These are phyloP conservation scores for Alternaria infectoria DNA, from an alignment of 2,329 filamentous ascomycete species.

Conservation along the genomic window DNA sequence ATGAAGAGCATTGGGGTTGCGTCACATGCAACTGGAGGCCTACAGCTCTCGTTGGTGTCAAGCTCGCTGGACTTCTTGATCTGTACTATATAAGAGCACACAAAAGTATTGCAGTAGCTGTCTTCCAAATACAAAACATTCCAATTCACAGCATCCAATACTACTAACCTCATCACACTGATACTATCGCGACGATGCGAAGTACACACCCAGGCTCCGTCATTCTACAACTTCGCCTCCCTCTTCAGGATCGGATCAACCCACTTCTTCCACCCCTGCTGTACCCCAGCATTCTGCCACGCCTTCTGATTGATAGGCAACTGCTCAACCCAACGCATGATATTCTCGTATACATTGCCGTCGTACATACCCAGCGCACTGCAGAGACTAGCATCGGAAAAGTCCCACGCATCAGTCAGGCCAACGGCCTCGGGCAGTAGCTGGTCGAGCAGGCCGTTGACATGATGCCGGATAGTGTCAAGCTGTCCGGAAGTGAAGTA, in stretches of 20 bases:
- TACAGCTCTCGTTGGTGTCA: background rate
- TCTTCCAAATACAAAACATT: background rate
- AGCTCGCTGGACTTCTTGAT: background rate
- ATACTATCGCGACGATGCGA: background rate
- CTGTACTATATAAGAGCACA: background rate
- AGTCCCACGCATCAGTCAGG: constrained; percentile 58
- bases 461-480: constrained; percentile 44
- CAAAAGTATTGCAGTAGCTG: background rate
- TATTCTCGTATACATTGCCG: constrained; percentile 59
- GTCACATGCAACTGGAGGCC: background rate
- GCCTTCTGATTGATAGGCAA: constrained; percentile 29
- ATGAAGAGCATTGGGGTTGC: background rate
- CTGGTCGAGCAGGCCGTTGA: constrained; percentile 47
- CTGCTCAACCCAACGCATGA: constrained; percentile 42
- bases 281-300: background rate
- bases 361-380: constrained; percentile 58
- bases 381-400: constrained; percentile 59
- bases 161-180: background rate
- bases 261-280: constrained; percentile 3
- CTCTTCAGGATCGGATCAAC: constrained; percentile 6
- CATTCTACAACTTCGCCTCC: constrained; percentile 1
- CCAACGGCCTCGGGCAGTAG: constrained; percentile 57
- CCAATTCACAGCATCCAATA: background rate
- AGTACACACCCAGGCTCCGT: background rate
- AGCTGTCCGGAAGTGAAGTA: constrained; percentile 33